Conservation (phyloP, 441 rosid species). For the Oxalis stricta region DNA sequence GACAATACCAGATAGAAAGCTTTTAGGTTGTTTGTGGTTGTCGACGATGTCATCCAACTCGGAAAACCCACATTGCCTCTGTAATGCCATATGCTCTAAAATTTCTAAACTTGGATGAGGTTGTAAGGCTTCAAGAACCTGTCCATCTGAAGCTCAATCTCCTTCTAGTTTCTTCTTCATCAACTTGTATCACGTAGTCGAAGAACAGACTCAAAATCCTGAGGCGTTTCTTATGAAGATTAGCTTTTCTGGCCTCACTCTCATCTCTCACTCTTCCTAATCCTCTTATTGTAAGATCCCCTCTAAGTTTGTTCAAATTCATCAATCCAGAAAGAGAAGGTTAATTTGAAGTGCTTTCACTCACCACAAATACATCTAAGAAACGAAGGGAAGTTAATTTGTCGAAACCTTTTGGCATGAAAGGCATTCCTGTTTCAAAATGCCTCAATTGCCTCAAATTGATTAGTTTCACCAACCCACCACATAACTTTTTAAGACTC, state of each 20-base stretch:
- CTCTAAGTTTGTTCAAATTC: slow-evolving; percentile 1
- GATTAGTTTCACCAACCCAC: not conserved
- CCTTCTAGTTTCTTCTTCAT: too few relatives aligned
- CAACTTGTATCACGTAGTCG: too few relatives aligned
- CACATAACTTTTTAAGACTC: slow-evolving; percentile 8
- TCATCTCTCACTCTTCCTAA: not conserved
- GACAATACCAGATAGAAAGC: slow-evolving; percentile 9
- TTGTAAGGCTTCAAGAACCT: slow-evolving; percentile 11
- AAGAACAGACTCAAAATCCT: too few relatives aligned
- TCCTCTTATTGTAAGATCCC: not conserved
- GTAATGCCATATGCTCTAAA: slow-evolving; percentile 5
- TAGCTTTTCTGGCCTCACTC: not conserved
- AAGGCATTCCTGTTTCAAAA: not conserved
- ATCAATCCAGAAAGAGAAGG: slow-evolving; percentile 4
- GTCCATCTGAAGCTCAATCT: not conserved
- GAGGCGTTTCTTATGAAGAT: too few relatives aligned
- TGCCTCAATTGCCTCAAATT: slow-evolving; percentile 12
- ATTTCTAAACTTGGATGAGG: slow-evolving; percentile 11
- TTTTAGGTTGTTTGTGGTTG: slow-evolving; percentile 9
- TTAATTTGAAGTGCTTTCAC: not conserved
- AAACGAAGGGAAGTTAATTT: slow-evolving; percentile 10
- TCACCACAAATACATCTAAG: slow-evolving; percentile 9
- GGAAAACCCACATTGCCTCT: slow-evolving; percentile 10
- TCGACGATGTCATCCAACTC: slow-evolving; percentile 15
- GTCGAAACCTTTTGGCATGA: slow-evolving; percentile 12